Percentiles rank a stretch among this genome's conserved stretches.
phyloP scores from a whole-genome alignment of 1,284 basidiomycete species.

The Entoloma clypeatum region DNA sequence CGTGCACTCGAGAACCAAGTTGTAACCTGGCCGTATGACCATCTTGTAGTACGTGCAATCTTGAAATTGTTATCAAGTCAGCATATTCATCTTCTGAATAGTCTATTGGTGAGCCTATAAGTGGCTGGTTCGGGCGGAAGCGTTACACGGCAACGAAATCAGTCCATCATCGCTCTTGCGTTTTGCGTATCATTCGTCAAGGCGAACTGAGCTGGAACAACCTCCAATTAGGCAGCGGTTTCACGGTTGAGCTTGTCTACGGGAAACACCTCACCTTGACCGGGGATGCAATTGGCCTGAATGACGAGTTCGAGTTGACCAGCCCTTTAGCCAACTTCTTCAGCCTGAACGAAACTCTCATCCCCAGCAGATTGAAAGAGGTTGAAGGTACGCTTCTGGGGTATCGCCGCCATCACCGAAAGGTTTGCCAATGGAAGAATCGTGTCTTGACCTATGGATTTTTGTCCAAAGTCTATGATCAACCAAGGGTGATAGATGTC shows the following conservation, averaged over 20 bases:
- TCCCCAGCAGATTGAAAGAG: constrained; percentile 42
- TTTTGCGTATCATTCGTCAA: constrained; percentile 54
- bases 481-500: constrained; percentile 42
- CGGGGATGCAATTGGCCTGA: constrained; percentile 61
- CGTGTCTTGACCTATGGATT: constrained; percentile 65
- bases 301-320: constrained; percentile 66
- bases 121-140: constrained; percentile 9
- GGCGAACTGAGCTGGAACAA: constrained; percentile 57
- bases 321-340: constrained; percentile 63
- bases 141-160: constrained; percentile 49
- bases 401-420: constrained; percentile 53
- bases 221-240: constrained; percentile 66
- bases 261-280: constrained; percentile 46
- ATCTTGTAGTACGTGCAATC: constrained; percentile 44
- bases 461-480: constrained; percentile 59
- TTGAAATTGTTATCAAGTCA: background rate
- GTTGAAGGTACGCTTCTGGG: constrained; percentile 48
- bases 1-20: constrained; percentile 65
- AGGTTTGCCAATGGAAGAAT: constrained; percentile 53
- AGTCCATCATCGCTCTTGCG: constrained; percentile 46
- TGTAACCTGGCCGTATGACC: constrained; percentile 65
- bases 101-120: constrained; percentile 14
- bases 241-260: constrained; percentile 62
- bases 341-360: constrained; percentile 52
- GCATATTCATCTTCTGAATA: constrained; percentile 1